Evolutionary conservation across 352 stramenopile genomes (phyloP), one percentile per base, ranked within the genome.

Genomic region (Aphanomyces invadans): DNA sequence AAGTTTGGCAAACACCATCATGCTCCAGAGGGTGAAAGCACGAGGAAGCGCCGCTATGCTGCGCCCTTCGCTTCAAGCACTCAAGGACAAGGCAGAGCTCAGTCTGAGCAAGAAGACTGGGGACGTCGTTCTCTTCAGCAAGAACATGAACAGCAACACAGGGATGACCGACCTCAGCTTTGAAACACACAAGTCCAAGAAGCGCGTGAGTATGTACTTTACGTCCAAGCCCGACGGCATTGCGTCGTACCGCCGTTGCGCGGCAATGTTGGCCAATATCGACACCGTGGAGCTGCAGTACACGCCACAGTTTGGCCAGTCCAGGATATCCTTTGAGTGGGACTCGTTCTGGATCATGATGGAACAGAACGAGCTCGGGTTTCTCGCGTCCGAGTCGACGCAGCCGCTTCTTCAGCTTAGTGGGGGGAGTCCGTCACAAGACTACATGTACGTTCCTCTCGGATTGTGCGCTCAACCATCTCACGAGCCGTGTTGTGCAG

Each of bases 221-320:
- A 67, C 60, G n/a, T 67, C 60, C 42, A 67, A 67, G n/a, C 46
- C 60, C 49, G 60, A 67, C 9, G 60, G 60, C 10, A 59, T 67
- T 52, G 15, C 26, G 26, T 23, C 60, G 17, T 67, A 67, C 29
- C 26, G 49, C 11, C 60, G 48, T 15, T 49, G 21, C 17, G 60
- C 60, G 3, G 25, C 60, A 26, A 67, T 57, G n/a, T 9, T 67
- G 9, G 39, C 60, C 17, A 17, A 19, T 26, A 15, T 67, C 1
- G 60, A 67, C 28, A 51, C 28, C 42, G 60, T 67, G 19, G 60
- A 67, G 10, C 45, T 67, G 19, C 60, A 67, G 21, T 67, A 60
- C 38, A 67, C 60, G 32, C 60, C 60, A 3, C 60, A 67, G 32
- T 67, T 67, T 67, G 60, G 60, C 15, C 60, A 67, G 32, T 67